Percentiles rank a stretch among this genome's conserved stretches.
Conservation (phyloP, 805 yeast species). For the Kuraishia cidri region DNA sequence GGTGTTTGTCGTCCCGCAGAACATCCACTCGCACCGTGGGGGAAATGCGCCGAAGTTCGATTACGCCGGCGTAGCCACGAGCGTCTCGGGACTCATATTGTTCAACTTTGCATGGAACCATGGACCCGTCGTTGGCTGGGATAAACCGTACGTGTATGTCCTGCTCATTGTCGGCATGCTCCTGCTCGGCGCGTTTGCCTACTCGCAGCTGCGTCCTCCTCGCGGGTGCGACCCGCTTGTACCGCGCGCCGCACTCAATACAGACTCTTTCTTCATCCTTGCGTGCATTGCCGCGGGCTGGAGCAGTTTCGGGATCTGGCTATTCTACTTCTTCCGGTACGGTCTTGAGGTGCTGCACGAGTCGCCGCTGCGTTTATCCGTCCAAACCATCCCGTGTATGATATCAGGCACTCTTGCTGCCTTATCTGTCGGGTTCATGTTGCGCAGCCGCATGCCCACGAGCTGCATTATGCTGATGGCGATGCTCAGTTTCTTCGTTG, state of each 20-base stretch:
- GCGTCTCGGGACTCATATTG: conserved; percentile 50
- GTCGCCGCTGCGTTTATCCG: conserved; percentile 22
- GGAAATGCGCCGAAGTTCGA: conserved; percentile 23
- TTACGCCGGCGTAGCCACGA: conserved; percentile 44
- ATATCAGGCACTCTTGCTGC: conserved; percentile 52
- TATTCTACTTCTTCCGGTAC: conserved; percentile 52
- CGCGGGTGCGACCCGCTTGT: conserved; percentile 34
- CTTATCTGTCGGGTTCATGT: conserved; percentile 30
- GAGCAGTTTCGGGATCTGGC: conserved; percentile 73
- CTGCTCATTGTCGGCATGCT: conserved; percentile 42
- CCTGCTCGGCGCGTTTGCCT: conserved; percentile 33
- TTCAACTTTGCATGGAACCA: conserved; percentile 70
- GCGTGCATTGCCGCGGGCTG: conserved; percentile 53
- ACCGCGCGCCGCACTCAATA: conserved; percentile 45
- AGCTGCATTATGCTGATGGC: conserved; percentile 42
- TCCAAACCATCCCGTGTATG: conserved; percentile 34
- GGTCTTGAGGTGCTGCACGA: conserved; percentile 33
- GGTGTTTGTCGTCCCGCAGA: conserved; percentile 27
- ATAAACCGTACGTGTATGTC: conserved; percentile 43
- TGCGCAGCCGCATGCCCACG: conserved; percentile 38
- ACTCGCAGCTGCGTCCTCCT: conserved; percentile 42
- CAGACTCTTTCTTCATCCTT: conserved; percentile 38
- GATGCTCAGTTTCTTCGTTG: conserved; percentile 44
- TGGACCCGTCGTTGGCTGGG: conserved; percentile 70
- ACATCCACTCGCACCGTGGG: conserved; percentile 4